Base-by-base conservation (phyloP, 805 yeast genomes). In the Ogataea sp. region DNA sequence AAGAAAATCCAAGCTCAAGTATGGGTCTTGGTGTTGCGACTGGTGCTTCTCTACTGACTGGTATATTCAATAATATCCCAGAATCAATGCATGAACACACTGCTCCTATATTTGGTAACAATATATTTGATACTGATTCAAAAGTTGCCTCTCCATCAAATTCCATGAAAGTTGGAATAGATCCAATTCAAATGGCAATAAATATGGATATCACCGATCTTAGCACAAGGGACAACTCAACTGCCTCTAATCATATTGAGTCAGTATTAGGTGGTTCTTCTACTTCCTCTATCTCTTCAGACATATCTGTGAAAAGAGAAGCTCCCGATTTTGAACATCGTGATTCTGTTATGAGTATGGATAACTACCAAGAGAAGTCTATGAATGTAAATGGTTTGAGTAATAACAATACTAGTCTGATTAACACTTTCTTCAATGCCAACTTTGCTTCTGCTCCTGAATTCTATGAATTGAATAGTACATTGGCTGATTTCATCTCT, bases 401-500 rank as follows among this genome's bases (percentile, higher is more conserved):
- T n/a, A n/a, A n/a, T n/a, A n/a, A n/a, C n/a, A 23, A 11, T 11
- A 23, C 18, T 16, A 29, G 13, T 15, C 7, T 29, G 9, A 16
- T 29, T 6, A 29, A 29, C 32, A 16, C 10, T 13, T 29, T 29
- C 18, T n/a, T 15, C 6, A 16, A 16, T 45, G 45, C 6, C 25
- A 23, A 23, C 26, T 11, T 23, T 8, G 11, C 26, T 23, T 7
- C 26, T 7, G 26, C 26, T 11, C 26, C 26, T 8, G 26, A 23
- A 24, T 53, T 52, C 36, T 54, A 55, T 31, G 60, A 61, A 18
- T 48, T 65, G 6, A 61, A 60, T 32, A 45, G 51, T 33, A 62
- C 66, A 1, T 51, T 67, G 34, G 51, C 67, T 35, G 68, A 64
- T 43, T 61, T 61, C 40, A 65, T 66, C 45, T 55, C 65, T 20